Conservation (phyloP, 2,329 filamentous ascomycete species). For the Pseudocercospora pini-densiflorae region DNA sequence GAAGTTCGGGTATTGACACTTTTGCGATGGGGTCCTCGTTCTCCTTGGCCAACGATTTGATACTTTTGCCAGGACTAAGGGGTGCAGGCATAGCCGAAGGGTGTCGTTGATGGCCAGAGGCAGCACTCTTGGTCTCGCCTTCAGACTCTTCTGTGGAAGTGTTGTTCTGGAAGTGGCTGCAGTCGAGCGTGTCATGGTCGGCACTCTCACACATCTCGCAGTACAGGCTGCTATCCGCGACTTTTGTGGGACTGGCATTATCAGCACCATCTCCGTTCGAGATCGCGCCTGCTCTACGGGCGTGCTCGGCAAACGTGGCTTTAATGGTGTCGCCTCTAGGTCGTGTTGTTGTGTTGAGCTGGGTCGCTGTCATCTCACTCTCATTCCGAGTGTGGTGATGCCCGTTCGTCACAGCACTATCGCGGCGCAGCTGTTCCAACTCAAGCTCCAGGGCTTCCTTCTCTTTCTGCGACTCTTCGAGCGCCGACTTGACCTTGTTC, state of each 20-base stretch:
- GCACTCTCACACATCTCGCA: conserved; percentile 94
- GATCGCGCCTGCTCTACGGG: conserved; percentile 50
- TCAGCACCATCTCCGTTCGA: conserved; percentile 8
- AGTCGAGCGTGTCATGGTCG: conserved; percentile 92
- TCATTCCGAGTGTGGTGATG: conserved; percentile 46
- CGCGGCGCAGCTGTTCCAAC: conserved; percentile 65
- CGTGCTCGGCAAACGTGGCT: conserved; percentile 64
- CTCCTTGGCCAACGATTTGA: conserved; percentile 22
- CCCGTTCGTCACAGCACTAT: conserved; percentile 45
- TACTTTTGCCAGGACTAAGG: conserved; percentile 14
- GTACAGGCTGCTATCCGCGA: conserved; percentile 54
- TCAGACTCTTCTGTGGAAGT: conserved; percentile 26
- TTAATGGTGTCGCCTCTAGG: conserved; percentile 62
- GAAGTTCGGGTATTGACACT: conserved; percentile 33
- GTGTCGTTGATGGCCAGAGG: conserved; percentile 17
- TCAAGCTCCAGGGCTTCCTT: conserved; percentile 86
- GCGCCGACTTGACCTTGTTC: conserved; percentile 61
- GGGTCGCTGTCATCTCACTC: conserved; percentile 36
- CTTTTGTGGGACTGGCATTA: conserved; percentile 10
- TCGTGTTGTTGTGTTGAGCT: conserved; percentile 29
- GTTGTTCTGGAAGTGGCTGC: conserved; percentile 57
- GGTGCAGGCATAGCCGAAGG: conserved; percentile 23
- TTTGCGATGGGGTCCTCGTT: conserved; percentile 22
- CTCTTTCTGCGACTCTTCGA: conserved; percentile 78
- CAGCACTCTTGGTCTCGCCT: conserved; percentile 15